Percentiles rank a stretch among this genome's conserved stretches.
phyloP scores from a whole-genome alignment of 805 yeast genomes.

The Schwanniomyces polymorphus region DNA sequence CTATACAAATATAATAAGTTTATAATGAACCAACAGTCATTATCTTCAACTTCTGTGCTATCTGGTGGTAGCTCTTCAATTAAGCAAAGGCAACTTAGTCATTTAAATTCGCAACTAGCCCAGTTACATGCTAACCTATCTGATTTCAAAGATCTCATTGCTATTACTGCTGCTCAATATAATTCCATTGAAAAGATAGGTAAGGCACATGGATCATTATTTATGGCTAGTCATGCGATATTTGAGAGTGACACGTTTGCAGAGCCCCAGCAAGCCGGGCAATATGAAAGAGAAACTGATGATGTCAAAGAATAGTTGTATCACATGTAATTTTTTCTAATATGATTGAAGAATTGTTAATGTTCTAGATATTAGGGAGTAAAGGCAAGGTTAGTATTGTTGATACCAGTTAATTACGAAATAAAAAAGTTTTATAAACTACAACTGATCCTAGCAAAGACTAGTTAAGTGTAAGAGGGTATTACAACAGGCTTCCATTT shows the following conservation, averaged over 20 bases:
- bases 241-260: slow-evolving; percentile 36
- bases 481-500: no score
- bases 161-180: slow-evolving; percentile 53
- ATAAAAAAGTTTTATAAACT: no score
- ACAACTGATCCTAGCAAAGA: no score
- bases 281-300: slow-evolving; percentile 1
- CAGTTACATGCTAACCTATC: slow-evolving; percentile 55
- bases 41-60: not conserved
- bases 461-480: no score
- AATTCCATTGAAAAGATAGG: slow-evolving; percentile 54
- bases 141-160: slow-evolving; percentile 52
- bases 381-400: no score
- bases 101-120: slow-evolving; percentile 25
- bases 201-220: slow-evolving; percentile 54
- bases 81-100: slow-evolving; percentile 47
- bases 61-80: slow-evolving; percentile 8
- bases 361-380: no score
- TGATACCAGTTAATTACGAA: no score
- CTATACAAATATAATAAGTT: not conserved
- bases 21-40: not conserved
- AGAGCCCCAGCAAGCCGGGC: not conserved
- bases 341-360: no score
- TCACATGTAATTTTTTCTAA: no score
- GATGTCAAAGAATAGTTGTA: not conserved
- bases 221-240: slow-evolving; percentile 44